Evolutionary conservation across 208 protist species (phyloP), one percentile per base, ranked within the genome.

Genomic region (Strigomonas galati): DNA sequence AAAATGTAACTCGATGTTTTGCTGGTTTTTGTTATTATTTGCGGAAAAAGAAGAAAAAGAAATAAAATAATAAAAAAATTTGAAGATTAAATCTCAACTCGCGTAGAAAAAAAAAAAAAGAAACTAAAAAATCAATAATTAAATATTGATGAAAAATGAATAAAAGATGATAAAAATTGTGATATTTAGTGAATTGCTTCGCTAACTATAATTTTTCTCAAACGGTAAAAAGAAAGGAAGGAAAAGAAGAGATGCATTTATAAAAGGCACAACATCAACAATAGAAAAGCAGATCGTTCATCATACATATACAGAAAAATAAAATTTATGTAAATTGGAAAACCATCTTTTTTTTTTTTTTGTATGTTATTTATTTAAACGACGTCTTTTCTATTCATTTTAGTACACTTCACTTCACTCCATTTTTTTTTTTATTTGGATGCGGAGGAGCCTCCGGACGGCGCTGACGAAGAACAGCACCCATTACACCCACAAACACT

Each of bases 401-500:
- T n/a, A n/a, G n/a, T n/a, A n/a, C n/a, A n/a, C n/a, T n/a, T n/a
- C n/a, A n/a, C n/a, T n/a, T n/a, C n/a, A n/a, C n/a, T n/a, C 35
- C 35, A 40, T 40, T 40, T 40, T 14, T 40, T 10, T 4, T 40
- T 40, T 40, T 40, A 10, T 40, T n/a, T n/a, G n/a, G n/a, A n/a
- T n/a, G 44, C 10, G 17, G 44, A 14, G 17, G 44, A 21, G 9
- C 37, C 37, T 44, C 9, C 6, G 9, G 37, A 44, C 37, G 37
- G 6, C 37, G 37, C 37, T 44, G 37, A n/a, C n/a, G 51, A 17
- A 56, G 85, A 92, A 69, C 84, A 76, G 66, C 89, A 94, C 2
- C 89, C 89, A 0, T 52, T 65, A 60, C 89, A 94, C 6, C 89
- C 89, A 63, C 89, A 94, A 59, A 88, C 89, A 1, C 74, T 74